phyloP scores from a whole-genome alignment of 192 early-diverging fungal genomes.

The Borealophlyctis nickersoniae region DNA sequence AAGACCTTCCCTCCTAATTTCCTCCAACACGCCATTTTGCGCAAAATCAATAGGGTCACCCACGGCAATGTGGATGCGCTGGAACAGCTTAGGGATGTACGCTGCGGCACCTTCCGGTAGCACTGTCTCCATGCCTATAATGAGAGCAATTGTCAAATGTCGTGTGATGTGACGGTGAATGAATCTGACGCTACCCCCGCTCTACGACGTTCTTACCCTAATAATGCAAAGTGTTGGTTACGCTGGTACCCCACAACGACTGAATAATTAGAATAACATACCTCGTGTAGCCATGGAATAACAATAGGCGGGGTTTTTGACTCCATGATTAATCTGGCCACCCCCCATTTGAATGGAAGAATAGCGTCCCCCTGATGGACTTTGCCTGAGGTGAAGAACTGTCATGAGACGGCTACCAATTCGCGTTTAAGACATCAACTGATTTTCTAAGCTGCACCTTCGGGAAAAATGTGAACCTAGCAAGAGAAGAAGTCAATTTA shows the following conservation, averaged over 20 bases:
- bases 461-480: conserved; percentile 81
- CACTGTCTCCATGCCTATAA: conserved; percentile 35
- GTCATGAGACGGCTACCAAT: too few relatives aligned
- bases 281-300: conserved; percentile 68
- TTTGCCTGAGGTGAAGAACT: not conserved
- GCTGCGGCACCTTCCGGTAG: conserved; percentile 33
- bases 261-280: conserved; percentile 19
- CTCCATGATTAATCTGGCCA: conserved; percentile 84
- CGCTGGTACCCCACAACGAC: conserved; percentile 5
- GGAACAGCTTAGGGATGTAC: not conserved
- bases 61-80: not conserved
- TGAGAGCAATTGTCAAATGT: not conserved
- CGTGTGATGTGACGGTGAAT: not conserved
- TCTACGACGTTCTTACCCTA: not conserved
- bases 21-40: too few relatives aligned
- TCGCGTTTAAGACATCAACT: conserved; percentile 3
- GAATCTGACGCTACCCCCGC: not conserved
- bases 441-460: conserved; percentile 52
- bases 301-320: conserved; percentile 64
- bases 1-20: too few relatives aligned
- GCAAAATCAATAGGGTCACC: not conserved
- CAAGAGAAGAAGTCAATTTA: not conserved
- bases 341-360: conserved; percentile 80
- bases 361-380: conserved; percentile 36
- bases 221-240: not conserved